phyloP scores from a whole-genome alignment of 2,329 filamentous ascomycete genomes.

The Trichoderma lentiforme region DNA sequence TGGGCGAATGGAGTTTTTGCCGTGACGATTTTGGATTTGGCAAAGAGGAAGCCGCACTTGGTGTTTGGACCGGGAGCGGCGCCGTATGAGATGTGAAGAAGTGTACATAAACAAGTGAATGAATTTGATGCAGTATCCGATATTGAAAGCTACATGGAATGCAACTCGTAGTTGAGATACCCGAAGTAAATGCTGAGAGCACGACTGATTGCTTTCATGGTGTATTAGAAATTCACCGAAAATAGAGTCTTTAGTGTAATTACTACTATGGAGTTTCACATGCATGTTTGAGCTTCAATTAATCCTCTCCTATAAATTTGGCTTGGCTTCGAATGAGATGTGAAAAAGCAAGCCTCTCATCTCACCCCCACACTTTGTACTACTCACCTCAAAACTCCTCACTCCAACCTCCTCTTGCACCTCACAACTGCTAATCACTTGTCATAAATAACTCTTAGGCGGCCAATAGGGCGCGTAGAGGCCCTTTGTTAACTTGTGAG shows the following conservation, averaged over 20 bases:
- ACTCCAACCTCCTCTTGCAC: neutral
- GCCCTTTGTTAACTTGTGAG: neutral
- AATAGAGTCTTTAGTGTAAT: neutral
- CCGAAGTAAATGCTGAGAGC: neutral
- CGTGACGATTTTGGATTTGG: constrained; percentile 84
- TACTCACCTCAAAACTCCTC: neutral
- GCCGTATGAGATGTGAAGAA: constrained; percentile 53
- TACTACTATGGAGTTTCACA: neutral
- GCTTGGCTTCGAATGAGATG: neutral
- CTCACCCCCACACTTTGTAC: neutral
- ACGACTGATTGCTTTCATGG: neutral
- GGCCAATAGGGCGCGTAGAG: neutral
- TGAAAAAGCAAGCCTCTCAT: neutral
- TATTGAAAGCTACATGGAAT: neutral
- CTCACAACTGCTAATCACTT: neutral
- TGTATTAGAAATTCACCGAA: neutral
- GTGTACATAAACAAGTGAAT: neutral
- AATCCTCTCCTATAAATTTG: neutral
- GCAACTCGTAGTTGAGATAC: too few relatives aligned
- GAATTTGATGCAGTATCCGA: neutral
- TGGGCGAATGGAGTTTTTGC: constrained; percentile 98
- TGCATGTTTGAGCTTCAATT: neutral
- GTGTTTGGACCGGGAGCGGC: constrained; percentile 67
- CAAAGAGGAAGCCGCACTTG: constrained; percentile 81
- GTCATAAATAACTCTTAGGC: neutral